Evolutionary conservation across 805 yeast species (phyloP).

Genomic region (Wickerhamiella nectarea): DNA sequence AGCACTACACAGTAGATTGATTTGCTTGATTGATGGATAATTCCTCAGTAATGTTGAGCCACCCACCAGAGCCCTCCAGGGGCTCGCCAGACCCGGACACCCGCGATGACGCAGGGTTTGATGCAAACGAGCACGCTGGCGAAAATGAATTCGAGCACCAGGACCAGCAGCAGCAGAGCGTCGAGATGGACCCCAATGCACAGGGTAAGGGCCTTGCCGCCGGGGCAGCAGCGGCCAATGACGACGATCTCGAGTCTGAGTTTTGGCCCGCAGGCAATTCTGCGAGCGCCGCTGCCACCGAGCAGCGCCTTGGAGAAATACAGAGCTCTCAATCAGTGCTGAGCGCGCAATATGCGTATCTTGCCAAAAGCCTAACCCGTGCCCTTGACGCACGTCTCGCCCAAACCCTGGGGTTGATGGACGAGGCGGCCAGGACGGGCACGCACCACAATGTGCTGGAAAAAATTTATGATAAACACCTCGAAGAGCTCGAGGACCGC

Average conservation of each 20-base stretch:
- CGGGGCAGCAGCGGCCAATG: not conserved
- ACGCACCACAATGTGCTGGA: constrained; percentile 4
- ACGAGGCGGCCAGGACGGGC: constrained; percentile 10
- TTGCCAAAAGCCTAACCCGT: constrained; percentile 14
- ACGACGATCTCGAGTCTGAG: not conserved
- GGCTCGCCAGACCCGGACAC: no score
- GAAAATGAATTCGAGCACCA: no score
- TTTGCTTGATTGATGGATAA: not conserved
- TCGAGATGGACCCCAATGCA: not conserved
- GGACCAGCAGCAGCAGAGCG: not conserved
- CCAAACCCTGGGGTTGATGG: constrained; percentile 15
- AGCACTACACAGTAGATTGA: no score
- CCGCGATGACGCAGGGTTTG: no score
- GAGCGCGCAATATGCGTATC: constrained; percentile 14
- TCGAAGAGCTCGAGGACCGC: constrained; percentile 9
- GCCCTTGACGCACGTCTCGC: constrained; percentile 17
- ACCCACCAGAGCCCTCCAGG: not conserved
- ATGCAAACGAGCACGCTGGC: no score
- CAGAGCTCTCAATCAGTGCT: constrained; percentile 8
- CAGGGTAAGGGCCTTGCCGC: constrained; percentile 8
- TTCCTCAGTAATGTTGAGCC: not conserved
- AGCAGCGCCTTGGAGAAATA: not conserved
- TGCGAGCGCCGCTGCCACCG: not conserved
- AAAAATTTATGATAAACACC: constrained; percentile 10
- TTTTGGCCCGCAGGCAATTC: not conserved